phyloP scores from a whole-genome alignment of 257 asterid genomes.

The Solanum etuberosum region DNA sequence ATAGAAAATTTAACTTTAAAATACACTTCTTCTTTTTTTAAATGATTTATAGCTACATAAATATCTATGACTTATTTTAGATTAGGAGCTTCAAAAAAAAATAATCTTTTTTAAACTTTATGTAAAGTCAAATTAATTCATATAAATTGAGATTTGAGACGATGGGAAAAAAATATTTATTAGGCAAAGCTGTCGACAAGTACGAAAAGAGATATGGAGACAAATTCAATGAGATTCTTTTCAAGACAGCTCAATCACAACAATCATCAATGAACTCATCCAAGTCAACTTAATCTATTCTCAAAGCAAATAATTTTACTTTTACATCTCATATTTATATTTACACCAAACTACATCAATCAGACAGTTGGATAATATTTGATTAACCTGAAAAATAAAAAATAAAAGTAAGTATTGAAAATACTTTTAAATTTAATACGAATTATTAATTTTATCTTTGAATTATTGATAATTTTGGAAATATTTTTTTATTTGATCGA shows the following conservation, averaged over 20 bases:
- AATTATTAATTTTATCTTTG: no score
- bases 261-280: neutral
- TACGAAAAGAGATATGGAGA: neutral
- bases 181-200: neutral
- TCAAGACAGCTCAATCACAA: neutral
- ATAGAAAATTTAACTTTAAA: neutral
- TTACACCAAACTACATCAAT: neutral
- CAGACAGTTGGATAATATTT: neutral
- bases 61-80: no score
- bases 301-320: neutral
- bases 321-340: neutral
- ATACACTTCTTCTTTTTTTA: no score
- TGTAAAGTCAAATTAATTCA: no score
- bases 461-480: neutral
- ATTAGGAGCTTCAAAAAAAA: accelerated
- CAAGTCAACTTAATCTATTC: neutral
- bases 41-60: no score
- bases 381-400: neutral
- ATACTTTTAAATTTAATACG: no score
- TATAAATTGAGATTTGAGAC: no score
- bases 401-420: no score
- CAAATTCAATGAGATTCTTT: neutral
- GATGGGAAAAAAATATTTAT: no score
- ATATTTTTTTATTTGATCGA: no score
- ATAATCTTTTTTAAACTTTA: no score